Percentiles rank a stretch among this genome's conserved stretches.
Evolutionary conservation across 169 alveolate genomes (phyloP).

Genomic region (Eimeria praecox): DNA sequence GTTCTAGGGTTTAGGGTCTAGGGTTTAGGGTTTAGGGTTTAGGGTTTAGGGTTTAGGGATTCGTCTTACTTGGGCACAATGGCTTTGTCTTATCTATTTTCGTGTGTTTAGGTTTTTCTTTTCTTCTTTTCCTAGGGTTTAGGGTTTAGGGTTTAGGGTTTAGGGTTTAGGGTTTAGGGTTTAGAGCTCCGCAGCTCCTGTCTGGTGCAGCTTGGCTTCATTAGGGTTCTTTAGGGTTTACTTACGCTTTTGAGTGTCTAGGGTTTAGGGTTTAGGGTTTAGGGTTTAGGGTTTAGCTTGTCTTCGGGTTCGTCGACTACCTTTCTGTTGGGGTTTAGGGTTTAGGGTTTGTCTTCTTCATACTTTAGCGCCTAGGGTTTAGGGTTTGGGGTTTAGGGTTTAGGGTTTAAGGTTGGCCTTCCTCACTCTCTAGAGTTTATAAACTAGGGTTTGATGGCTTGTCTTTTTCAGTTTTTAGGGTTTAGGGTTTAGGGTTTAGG

Average conservation of each 20-base stretch:
- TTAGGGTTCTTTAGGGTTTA: neutral
- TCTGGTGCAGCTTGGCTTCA: no score
- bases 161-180: neutral
- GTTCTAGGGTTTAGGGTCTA: neutral
- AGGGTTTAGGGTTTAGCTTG: neutral
- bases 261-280: neutral
- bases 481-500: neutral
- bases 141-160: neutral
- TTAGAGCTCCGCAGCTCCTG: neutral
- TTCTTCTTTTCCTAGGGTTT: neutral
- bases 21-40: conserved; percentile 1
- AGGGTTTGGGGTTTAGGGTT: neutral
- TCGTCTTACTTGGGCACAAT: neutral
- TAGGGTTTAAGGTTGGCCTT: conserved; percentile 30
- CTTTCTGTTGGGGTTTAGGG: neutral
- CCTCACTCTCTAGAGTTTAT: no score
- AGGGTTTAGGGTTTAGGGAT: neutral
- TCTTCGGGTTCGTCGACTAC: neutral
- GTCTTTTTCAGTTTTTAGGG: no score
- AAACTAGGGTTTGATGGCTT: neutral
- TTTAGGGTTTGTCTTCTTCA: neutral
- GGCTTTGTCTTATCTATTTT: neutral
- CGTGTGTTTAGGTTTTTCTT: neutral
- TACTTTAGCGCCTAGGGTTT: neutral
- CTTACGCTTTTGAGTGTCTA: no score